Evolutionary conservation across 2,329 filamentous ascomycete genomes (phyloP).

Genomic region (Calonectria multiphialidica): DNA sequence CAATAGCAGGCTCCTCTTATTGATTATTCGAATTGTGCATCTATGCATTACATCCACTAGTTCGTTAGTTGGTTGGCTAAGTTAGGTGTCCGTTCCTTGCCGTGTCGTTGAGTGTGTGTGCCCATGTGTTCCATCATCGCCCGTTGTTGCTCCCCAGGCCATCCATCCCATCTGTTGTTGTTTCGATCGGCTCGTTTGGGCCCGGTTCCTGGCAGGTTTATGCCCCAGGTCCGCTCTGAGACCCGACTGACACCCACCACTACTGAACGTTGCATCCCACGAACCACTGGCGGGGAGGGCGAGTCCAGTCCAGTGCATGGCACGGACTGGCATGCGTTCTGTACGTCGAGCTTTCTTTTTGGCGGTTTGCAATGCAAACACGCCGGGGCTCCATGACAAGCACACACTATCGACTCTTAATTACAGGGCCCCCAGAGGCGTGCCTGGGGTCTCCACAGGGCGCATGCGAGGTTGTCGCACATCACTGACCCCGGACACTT

Average conservation of each 20-base stretch:
- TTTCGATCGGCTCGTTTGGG: constrained; percentile 30
- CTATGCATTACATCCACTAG: no score
- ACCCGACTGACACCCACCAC: constrained; percentile 16
- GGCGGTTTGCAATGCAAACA: background rate
- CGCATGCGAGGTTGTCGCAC: constrained; percentile 17
- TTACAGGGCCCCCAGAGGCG: background rate
- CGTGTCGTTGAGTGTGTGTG: no score
- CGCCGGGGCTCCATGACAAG: background rate
- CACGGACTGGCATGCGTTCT: background rate
- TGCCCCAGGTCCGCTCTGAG: constrained; percentile 20
- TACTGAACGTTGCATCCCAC: background rate
- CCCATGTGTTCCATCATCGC: no score
- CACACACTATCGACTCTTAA: background rate
- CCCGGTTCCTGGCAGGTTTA: constrained; percentile 22
- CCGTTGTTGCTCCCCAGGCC: no score
- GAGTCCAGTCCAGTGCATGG: background rate
- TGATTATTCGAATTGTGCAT: no score
- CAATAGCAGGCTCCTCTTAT: no score
- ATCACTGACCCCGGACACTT: constrained; percentile 23
- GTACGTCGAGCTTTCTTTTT: constrained; percentile 2
- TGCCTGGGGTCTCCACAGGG: constrained; percentile 1
- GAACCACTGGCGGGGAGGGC: background rate
- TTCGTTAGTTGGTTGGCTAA: no score
- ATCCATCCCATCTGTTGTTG: background rate
- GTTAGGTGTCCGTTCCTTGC: no score